phyloP scores from a whole-genome alignment of 441 rosid genomes.

The Gossypium davidsonii region DNA sequence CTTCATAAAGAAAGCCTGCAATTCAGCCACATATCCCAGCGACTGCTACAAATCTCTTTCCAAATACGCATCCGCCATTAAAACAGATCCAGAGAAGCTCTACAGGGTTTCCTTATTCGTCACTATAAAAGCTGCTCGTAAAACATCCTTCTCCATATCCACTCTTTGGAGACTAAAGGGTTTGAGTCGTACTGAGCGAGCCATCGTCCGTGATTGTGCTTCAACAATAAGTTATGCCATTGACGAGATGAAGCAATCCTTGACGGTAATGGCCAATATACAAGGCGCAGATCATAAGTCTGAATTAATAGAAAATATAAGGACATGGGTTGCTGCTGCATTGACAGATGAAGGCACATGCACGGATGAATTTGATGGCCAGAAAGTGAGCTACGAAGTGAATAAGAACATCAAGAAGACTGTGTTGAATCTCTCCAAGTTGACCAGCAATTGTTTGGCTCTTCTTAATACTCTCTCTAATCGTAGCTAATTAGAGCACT shows the following conservation, averaged over 20 bases:
- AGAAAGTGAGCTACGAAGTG: constrained; percentile 29
- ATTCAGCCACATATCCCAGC: constrained; percentile 18
- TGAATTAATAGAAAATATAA: constrained; percentile 31
- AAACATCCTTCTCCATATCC: constrained; percentile 24
- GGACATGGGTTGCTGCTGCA: constrained; percentile 63
- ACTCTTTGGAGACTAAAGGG: constrained; percentile 26
- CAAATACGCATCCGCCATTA: constrained; percentile 35
- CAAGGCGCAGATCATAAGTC: constrained; percentile 17
- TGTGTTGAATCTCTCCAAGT: constrained; percentile 28
- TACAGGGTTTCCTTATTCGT: constrained; percentile 38
- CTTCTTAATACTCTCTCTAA: constrained; percentile 31
- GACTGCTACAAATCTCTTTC: constrained; percentile 48
- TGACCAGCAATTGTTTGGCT: constrained; percentile 68
- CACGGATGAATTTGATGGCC: constrained; percentile 52
- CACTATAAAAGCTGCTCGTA: constrained; percentile 33
- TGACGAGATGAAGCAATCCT: constrained; percentile 44
- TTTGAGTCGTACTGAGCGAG: constrained; percentile 29
- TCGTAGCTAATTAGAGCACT: constrained; percentile 11
- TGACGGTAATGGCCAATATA: constrained; percentile 25
- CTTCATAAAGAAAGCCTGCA: constrained; percentile 45
- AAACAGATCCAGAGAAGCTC: constrained; percentile 44
- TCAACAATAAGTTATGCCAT: constrained; percentile 38
- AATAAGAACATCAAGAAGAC: constrained; percentile 36
- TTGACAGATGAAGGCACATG: constrained; percentile 65
- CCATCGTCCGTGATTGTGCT: constrained; percentile 46